Evolutionary conservation across 2,329 filamentous ascomycete genomes (phyloP).

Genomic region (Ceratocystis papillata): DNA sequence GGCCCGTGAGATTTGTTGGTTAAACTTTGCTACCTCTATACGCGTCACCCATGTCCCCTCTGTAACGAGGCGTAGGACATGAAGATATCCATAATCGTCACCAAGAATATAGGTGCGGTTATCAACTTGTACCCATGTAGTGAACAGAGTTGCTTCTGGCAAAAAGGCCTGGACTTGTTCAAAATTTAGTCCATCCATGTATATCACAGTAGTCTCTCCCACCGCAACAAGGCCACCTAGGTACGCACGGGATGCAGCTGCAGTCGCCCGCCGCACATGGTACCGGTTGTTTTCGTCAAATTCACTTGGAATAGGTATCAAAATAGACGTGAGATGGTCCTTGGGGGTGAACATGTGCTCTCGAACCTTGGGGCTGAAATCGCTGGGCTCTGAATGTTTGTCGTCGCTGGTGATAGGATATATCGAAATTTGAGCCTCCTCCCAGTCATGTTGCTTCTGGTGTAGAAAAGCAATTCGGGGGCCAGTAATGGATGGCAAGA

Average conservation of each 20-base stretch:
- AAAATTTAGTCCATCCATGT: slow-evolving; percentile 69
- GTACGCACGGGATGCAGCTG: slow-evolving; percentile 41
- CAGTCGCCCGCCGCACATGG: slow-evolving; percentile 44
- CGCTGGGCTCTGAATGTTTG: slow-evolving; percentile 42
- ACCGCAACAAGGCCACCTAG: slow-evolving; percentile 62
- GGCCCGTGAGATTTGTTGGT: slow-evolving; percentile 55
- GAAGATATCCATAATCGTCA: slow-evolving; percentile 80
- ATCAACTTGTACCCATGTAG: slow-evolving; percentile 83
- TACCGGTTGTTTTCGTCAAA: slow-evolving; percentile 50
- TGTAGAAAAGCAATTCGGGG: slow-evolving; percentile 50
- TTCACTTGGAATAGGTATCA: slow-evolving; percentile 50
- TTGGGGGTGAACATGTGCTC: slow-evolving; percentile 44
- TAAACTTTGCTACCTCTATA: slow-evolving; percentile 59
- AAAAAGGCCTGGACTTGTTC: slow-evolving; percentile 54
- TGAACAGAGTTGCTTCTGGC: slow-evolving; percentile 69
- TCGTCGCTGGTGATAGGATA: slow-evolving; percentile 51
- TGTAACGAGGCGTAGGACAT: slow-evolving; percentile 69
- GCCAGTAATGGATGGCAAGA: slow-evolving; percentile 48
- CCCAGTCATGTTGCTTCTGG: slow-evolving; percentile 42
- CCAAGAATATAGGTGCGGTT: slow-evolving; percentile 73
- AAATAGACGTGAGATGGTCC: slow-evolving; percentile 47
- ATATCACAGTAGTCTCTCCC: slow-evolving; percentile 71
- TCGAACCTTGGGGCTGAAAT: slow-evolving; percentile 48
- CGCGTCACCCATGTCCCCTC: slow-evolving; percentile 55
- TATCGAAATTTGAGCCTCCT: slow-evolving; percentile 46